These are phyloP conservation scores for Dillenia suffruticosa DNA, from an alignment of 164 flowering plant genomes.

Conservation along the genomic window DNA sequence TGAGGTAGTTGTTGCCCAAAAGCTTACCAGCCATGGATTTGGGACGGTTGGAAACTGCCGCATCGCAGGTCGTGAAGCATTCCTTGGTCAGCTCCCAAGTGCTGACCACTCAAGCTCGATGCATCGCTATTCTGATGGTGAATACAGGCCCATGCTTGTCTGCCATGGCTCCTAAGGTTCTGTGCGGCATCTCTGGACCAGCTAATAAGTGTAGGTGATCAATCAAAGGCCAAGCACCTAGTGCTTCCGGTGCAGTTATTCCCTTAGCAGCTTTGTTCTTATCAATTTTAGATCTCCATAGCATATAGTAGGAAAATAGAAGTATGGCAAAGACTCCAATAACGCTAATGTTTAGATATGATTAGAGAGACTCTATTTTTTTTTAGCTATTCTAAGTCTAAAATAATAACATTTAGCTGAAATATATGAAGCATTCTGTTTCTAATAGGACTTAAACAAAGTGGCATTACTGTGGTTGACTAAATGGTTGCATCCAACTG, in stretches of 20 bases:
- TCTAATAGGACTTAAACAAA: too few species aligned
- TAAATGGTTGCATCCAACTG: too few species aligned
- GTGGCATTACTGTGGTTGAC: too few species aligned
- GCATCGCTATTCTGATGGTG: conserved; percentile 6
- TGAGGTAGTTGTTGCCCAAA: conserved; percentile 14
- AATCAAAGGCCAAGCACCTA: conserved; percentile 14
- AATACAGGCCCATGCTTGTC: conserved; percentile 16
- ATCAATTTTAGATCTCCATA: not conserved
- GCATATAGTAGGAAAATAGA: not conserved
- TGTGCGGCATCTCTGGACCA: conserved; percentile 5
- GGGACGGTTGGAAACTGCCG: conserved; percentile 12
- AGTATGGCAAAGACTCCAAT: not conserved
- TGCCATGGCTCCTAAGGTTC: conserved; percentile 13
- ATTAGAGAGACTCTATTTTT: too few species aligned
- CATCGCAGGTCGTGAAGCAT: conserved; percentile 15
- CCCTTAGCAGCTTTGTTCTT: not conserved
- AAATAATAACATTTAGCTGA: too few species aligned
- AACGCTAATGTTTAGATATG: too few species aligned
- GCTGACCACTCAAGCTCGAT: conserved; percentile 11
- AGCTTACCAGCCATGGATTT: conserved; percentile 3
- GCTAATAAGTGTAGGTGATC: conserved; percentile 16
- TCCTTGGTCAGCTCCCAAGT: conserved; percentile 14
- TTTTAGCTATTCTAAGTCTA: too few species aligned
- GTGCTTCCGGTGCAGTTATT: conserved; percentile 1
- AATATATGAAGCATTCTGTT: too few species aligned